These are phyloP conservation scores for Athelia psychrophila DNA, from an alignment of 1,284 basidiomycete genomes.

Conservation along the genomic window DNA sequence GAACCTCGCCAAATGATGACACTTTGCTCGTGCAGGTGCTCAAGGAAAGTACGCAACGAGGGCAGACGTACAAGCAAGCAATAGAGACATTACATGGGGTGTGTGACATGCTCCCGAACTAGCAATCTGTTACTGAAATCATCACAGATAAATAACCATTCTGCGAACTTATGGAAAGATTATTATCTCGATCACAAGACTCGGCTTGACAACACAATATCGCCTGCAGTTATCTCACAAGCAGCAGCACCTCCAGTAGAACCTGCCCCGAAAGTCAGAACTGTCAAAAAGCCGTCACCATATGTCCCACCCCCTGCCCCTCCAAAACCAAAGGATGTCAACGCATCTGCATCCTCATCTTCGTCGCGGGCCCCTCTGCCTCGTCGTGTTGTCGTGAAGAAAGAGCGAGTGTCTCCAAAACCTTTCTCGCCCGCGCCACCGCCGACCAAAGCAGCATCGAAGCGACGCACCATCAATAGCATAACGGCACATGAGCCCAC, in stretches of 20 bases:
- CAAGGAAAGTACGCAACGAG: slow-evolving; percentile 27
- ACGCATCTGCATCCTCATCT: slow-evolving; percentile 10
- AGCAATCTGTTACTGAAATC: neutral
- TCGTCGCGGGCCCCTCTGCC: slow-evolving; percentile 17
- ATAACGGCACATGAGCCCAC: slow-evolving; percentile 45
- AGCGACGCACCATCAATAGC: slow-evolving; percentile 51
- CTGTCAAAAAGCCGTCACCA: slow-evolving; percentile 47
- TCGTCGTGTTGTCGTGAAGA: slow-evolving; percentile 10
- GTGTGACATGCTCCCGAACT: slow-evolving; percentile 10
- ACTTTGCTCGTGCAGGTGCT: slow-evolving; percentile 46
- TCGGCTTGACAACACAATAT: slow-evolving; percentile 50
- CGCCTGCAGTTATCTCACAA: slow-evolving; percentile 11
- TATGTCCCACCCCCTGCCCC: slow-evolving; percentile 18
- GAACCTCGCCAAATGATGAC: slow-evolving; percentile 46
- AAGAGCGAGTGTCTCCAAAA: neutral
- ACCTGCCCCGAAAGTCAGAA: slow-evolving; percentile 21
- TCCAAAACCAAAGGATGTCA: slow-evolving; percentile 18
- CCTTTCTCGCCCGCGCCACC: neutral
- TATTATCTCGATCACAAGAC: slow-evolving; percentile 67
- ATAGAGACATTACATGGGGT: slow-evolving; percentile 42
- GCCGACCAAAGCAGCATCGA: slow-evolving; percentile 10
- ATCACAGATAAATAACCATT: slow-evolving; percentile 40
- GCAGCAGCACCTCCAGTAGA: too few species aligned
- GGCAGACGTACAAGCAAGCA: slow-evolving; percentile 38
- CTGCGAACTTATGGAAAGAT: slow-evolving; percentile 60